Base-by-base conservation (phyloP, 371 early-diverging fungal species). In the Ordospora pajunii region DNA sequence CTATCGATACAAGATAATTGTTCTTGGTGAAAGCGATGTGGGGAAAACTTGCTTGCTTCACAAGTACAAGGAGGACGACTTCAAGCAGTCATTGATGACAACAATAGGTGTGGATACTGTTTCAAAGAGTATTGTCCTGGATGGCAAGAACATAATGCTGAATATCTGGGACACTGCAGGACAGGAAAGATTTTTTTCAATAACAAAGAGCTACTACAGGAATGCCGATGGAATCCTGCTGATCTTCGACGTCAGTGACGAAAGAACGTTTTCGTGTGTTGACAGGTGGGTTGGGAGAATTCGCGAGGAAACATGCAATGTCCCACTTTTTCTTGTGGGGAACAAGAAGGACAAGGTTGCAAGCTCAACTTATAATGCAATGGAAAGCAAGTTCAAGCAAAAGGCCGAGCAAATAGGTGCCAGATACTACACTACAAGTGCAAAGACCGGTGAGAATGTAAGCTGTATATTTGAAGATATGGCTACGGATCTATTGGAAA, bases 221-320 rank as follows among this genome's bases (percentile, higher is more conserved):
- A 96, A 95, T 45, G 95, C 97, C n/a, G 96, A 98, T 85, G 96
- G 96, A 85, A 95, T 96, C 79, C 92, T 95, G 46, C 88, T 97
- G 46, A 92, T 91, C 22, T 96, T 91, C 82, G 97, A 96, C 78
- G 93, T 96, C 67, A 94, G 91, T 81, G 93, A 93, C 82, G 88
- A 88, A 65, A 90, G 90, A 84, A 90, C 91, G 75, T 96, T 95
- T 80, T 94, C 94, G 80, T 90, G 91, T 43, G 86, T 96, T 80
- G 93, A 93, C 85, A 90, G 89, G 85, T 95, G 95, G 96, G 87
- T 94, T 76, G 22, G 32, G 4, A 48, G 45, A n/a, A 45, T 67
- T 11, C 19, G 53, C 37, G 93, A 93, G 83, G 96, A 95, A 88
- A 93, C 32, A 93, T 95, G 83, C 91, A 92, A 23, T 89, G 89